Evolutionary conservation across 2,329 filamentous ascomycete species (phyloP).

Genomic region (Dothideomycetes sp.): DNA sequence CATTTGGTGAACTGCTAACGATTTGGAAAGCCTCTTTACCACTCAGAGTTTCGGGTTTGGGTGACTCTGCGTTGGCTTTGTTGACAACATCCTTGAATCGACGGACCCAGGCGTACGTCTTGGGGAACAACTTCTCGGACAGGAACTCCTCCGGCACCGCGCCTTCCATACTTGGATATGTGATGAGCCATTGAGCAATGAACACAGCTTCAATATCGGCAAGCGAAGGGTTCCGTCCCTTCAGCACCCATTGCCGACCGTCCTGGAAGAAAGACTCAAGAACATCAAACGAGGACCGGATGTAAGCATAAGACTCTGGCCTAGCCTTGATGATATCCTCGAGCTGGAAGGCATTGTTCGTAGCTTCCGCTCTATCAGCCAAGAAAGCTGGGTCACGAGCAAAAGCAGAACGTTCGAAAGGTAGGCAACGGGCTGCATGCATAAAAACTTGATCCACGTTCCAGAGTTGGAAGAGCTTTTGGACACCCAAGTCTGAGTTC

Average conservation of each 20-base stretch:
- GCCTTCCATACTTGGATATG: slow-evolving; percentile 21
- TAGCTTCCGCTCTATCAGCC: slow-evolving; percentile 44
- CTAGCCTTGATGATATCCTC: slow-evolving; percentile 35
- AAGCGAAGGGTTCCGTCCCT: slow-evolving; percentile 43
- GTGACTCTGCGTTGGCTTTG: slow-evolving; percentile 31
- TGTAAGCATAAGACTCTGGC: slow-evolving; percentile 48
- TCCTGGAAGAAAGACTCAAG: slow-evolving; percentile 57
- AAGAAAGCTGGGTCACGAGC: slow-evolving; percentile 50
- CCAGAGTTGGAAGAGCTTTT: slow-evolving; percentile 48
- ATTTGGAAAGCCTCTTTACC: slow-evolving; percentile 46
- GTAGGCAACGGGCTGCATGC: slow-evolving; percentile 46
- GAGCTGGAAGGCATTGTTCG: slow-evolving; percentile 34
- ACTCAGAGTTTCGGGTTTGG: slow-evolving; percentile 37
- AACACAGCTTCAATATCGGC: slow-evolving; percentile 52
- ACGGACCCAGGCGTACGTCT: slow-evolving; percentile 54
- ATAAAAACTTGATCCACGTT: slow-evolving; percentile 51
- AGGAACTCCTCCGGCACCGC: slow-evolving; percentile 44
- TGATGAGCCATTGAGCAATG: slow-evolving; percentile 1
- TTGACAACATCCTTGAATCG: slow-evolving; percentile 48
- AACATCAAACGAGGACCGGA: slow-evolving; percentile 46
- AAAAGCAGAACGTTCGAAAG: slow-evolving; percentile 40
- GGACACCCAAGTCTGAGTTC: slow-evolving; percentile 32
- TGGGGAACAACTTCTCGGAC: slow-evolving; percentile 46
- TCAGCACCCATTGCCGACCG: slow-evolving; percentile 55
- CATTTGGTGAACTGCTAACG: slow-evolving; percentile 39